These are phyloP conservation scores for Phytophthora pseudosyringae DNA, from an alignment of 352 stramenopile genomes.

Conservation along the genomic window DNA sequence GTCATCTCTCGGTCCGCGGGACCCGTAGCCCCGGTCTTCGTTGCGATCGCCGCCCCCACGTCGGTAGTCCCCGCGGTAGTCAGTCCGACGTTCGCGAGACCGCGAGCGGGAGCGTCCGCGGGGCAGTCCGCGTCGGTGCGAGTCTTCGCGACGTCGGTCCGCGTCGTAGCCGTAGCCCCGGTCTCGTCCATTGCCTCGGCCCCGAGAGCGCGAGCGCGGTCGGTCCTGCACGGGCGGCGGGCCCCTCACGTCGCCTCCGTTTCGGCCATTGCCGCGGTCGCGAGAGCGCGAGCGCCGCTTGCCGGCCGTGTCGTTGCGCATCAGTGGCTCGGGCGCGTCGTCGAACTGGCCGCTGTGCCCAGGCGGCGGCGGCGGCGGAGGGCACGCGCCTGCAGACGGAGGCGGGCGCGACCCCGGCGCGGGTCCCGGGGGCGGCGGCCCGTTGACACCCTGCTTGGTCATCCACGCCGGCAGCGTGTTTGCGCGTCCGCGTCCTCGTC, in stretches of 20 bases:
- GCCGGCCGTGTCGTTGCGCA: slow-evolving; percentile 17
- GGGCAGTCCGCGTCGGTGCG: slow-evolving; percentile 24
- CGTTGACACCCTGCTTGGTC: slow-evolving; percentile 59
- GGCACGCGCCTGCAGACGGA: slow-evolving; percentile 6
- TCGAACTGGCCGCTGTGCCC: slow-evolving; percentile 69
- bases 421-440: slow-evolving; percentile 19
- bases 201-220: slow-evolving; percentile 36
- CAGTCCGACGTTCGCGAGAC: slow-evolving; percentile 30
- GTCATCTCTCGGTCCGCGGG: slow-evolving; percentile 26
- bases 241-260: slow-evolving; percentile 15
- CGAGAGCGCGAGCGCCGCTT: slow-evolving; percentile 36
- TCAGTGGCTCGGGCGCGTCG: slow-evolving; percentile 49
- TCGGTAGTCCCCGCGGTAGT: slow-evolving; percentile 28
- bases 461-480: slow-evolving; percentile 88
- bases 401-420: slow-evolving; percentile 8
- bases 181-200: slow-evolving; percentile 23
- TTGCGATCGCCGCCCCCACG: slow-evolving; percentile 35
- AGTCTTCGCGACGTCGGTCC: slow-evolving; percentile 28
- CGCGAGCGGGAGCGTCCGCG: slow-evolving; percentile 30
- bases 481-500: slow-evolving; percentile 74
- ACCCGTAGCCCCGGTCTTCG: slow-evolving; percentile 46
- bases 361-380: slow-evolving; percentile 36
- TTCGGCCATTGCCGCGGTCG: slow-evolving; percentile 20
- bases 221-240: slow-evolving; percentile 25
- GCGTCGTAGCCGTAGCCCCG: slow-evolving; percentile 16